Evolutionary conservation across 73 alveolate species (phyloP), one percentile per base, ranked within the genome.

Genomic region (Strombidium stylifer): DNA sequence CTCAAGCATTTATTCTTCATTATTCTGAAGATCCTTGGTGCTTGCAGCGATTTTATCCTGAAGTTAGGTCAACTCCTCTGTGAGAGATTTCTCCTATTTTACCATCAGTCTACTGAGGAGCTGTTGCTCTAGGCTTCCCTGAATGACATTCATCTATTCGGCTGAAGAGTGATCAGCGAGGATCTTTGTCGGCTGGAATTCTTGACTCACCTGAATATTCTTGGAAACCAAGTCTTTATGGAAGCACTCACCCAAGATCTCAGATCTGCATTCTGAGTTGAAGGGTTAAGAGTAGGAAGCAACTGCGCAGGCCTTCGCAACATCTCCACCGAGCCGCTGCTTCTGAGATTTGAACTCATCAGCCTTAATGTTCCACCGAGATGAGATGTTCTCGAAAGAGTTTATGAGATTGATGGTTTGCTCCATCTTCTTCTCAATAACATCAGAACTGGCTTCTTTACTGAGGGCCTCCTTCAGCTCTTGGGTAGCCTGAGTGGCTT

Each of bases 81-180:
- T 99, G 67, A 97, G 90, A 27, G 98, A 87, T 81, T 93, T 96
- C 84, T 96, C 96, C 69, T 96, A 99, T 73, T 93, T 90, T 41
- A 96, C 82, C 77, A 97, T 85, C 89, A 97, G 93, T 89, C 99
- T 82, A 67, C 95, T 95, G 41, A 86, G 93, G 52, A 90, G 83
- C 73, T 90, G 95, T 50, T 90, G 98, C 70, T 90, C 98, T 75
- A 89, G 81, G 86, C 99, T 99, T 46, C 96, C 91, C 74, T 96
- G 91, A 45, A 99, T 97, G 87, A 96, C 99, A 57, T 94, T 96
- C 99, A 99, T 96, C 82, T 96, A 99, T 47, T 98, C 98, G 18
- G 93, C 98, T 53, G 99, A 96, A n/a, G 99, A 99, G 82, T 97
- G 98, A 84, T 97, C 99, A 18, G 96, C 99, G 67, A 97, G 81